A percentile compares a stretch with the other conserved stretches of the same genome.
phyloP scores from a whole-genome alignment of 768 basidiomycete genomes.

The Naematelia encephala region DNA sequence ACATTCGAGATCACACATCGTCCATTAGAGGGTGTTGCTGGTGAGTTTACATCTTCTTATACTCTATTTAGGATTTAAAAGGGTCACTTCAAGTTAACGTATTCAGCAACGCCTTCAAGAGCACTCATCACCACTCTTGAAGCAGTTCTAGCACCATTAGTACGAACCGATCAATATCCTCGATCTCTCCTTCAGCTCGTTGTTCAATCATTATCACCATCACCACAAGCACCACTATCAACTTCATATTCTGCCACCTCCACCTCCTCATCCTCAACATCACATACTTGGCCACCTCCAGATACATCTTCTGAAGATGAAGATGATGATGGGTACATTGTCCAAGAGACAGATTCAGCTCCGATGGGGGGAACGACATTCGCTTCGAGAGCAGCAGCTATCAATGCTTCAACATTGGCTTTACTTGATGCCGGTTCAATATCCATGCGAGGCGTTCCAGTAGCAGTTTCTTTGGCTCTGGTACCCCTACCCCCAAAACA shows the following conservation, averaged over 20 bases:
- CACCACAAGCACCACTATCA: constrained; percentile 3
- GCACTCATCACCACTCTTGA: constrained; percentile 42
- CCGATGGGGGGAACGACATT: constrained; percentile 17
- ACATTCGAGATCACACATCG: constrained; percentile 52
- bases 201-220: constrained; percentile 51
- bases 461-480: constrained; percentile 39
- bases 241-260: constrained; percentile 10
- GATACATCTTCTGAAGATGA: constrained; percentile 4
- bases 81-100: no score
- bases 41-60: constrained; percentile 23
- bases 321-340: background rate
- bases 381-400: constrained; percentile 39
- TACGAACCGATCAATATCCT: constrained; percentile 50
- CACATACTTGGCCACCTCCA: constrained; percentile 16
- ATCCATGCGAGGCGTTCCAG: constrained; percentile 39
- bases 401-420: constrained; percentile 51
- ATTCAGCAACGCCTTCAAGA: constrained; percentile 47
- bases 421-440: constrained; percentile 48
- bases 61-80: no score
- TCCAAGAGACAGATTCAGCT: constrained; percentile 1
- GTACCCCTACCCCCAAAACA: constrained; percentile 1
- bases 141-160: constrained; percentile 45
- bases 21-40: constrained; percentile 49
- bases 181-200: constrained; percentile 53
- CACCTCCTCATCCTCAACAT: constrained; percentile 18